Evolutionary conservation across 129 eudicot species (phyloP), one percentile per base, ranked within the genome.

Genomic region (Tagetes erecta): DNA sequence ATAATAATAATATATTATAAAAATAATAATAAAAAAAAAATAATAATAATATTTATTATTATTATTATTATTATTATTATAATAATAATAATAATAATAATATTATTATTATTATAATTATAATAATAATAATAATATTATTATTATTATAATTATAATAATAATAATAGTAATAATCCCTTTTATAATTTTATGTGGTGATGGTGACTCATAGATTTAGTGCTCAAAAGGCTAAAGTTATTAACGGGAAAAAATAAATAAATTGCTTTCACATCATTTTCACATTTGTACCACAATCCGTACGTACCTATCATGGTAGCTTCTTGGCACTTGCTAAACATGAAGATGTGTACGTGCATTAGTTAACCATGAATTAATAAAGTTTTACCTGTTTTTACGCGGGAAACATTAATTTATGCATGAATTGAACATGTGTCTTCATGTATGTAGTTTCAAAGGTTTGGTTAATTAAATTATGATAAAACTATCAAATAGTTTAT

Each of bases 271-370:
- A 50, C 52, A 20, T 14, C 11, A 60, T 62, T 20, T 38, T 27
- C 65, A 66, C 53, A 47, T 70, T 76, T 76, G 80, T 71, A 84
- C 87, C 73, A 66, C 62, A 39, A 57, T 84, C 58, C 73, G 78
- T 72, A 76, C 84, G 14, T 72, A 76, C 82, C 14, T 59, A 35
- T 45, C 71, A 20, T 60, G 66, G 78, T 65, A 70, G 58, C 76
- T 79, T 79, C 74, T 76, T 55, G 36, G 36, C 62, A 27, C 62
- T 55, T 67, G 11, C 44, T 20, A 58, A 67, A 76, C 27, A 40
- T 14, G 20, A 71, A 71, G 41, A 78, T 57, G 75, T 27, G 80
- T 76, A 56, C 27, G 59, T 10, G 42, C 3, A 35, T 13, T 55
- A 8, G n/a, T 13, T 20, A 14, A 65, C 6, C n/a, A n/a, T n/a